Evolutionary conservation across 306 rosid species (phyloP), one percentile per base, ranked within the genome.

Genomic region (Vicia faba): DNA sequence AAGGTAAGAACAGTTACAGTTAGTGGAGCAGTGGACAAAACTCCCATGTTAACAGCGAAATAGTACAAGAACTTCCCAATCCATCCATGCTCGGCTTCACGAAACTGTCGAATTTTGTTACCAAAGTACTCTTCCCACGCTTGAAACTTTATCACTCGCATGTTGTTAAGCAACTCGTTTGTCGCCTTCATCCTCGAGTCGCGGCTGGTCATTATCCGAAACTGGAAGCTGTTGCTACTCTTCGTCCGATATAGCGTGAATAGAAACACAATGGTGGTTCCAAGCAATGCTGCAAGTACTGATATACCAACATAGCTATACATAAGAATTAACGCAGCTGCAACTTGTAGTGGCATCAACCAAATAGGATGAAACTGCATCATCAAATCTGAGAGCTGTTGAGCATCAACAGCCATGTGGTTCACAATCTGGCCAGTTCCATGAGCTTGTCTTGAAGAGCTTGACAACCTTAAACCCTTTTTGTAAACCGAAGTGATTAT

Each of bases 371-470:
- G 96, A 45, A 91, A 73, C 84, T 83, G 97, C 43, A 76, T 14
- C 93, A 88, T 86, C 93, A 91, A 76, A 69, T 88, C 88, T 0
- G 97, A 75, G 7, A 91, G 83, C 29, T 91, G 97, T 19, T 88
- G 97, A 2, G 93, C 91, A 86, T 91, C 97, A 23, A 88, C 93
- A 18, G 96, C 89, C 96, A 91, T 91, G 78, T 88, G 85, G 39
- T 91, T 91, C 66, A 91, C 97, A 36, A 91, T 78, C 76, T 91
- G 96, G 8, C 97, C 97, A 3, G 88, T 79, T 3, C 97, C 97
- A 31, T 88, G 96, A 64, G 84, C 58, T 71, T 91, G 97, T 28
- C 97, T 46, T 9, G 89, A 84, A 29, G 97, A 84, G 64, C 91
- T 78, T 0, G 97, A 79, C 64, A 91, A 18, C 65, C 81, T 84